Base-by-base conservation (phyloP, 2,329 filamentous ascomycete genomes). In the Ophiocordyceps australis region DNA sequence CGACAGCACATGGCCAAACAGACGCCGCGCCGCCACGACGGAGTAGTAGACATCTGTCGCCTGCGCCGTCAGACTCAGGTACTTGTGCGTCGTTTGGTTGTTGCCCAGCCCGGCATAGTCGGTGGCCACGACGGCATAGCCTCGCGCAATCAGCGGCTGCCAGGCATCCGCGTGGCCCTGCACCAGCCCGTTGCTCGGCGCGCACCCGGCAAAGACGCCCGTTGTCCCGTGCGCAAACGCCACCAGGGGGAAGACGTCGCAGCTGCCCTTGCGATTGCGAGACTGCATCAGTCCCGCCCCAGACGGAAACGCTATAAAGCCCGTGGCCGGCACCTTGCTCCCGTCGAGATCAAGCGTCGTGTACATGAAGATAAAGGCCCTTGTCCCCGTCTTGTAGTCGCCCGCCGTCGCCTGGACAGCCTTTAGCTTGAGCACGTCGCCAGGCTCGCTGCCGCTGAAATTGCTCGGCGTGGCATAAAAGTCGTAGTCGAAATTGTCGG, bases 71-170 rank as follows among this genome's bases (percentile, higher is more conserved):
- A 28, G 28, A 18, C 27, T 33, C 21, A 25, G 21, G 24, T 33
- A 38, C 30, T 37, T 37, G 33, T 36, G 33, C 9, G 17, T 9
- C 3, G 35, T 37, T 20, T 27, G 23, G 25, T 37, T 35, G 30
- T 33, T 38, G 10, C 36, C 36, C 7, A 38, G 27, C 13, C 36
- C 36, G 14, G 33, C 30, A 21, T 35, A 40, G 25, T 40, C 38
- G 9, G 38, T 34, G 9, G 33, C 38, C 11, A 40, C 28, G 20
- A 35, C 33, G 11, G 31, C 28, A 20, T 33, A 35, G 14, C 33
- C 33, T 5, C 24, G 24, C 7, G 26, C 6, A 8, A 28, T 14
- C 7, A 33, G 10, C 6, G 24, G 21, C 27, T 30, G 23, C 33
- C 31, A 35, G 26, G 15, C 27, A 17, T 28, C 22, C 12, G 33